Percentiles rank a stretch among this genome's conserved stretches.
phyloP scores from a whole-genome alignment of 257 asterid species.

The Ilex aquifolium region DNA sequence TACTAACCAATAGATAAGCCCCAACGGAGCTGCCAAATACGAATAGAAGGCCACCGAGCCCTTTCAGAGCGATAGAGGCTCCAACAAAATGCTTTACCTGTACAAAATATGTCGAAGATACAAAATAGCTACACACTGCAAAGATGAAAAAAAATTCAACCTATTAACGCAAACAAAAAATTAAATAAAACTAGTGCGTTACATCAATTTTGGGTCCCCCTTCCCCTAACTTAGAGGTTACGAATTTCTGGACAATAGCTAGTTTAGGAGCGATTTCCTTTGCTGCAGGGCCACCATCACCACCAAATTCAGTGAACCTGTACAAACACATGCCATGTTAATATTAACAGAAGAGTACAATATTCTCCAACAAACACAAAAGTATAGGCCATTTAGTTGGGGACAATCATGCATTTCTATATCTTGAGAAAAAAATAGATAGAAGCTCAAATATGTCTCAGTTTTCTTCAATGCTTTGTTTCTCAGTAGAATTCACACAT shows the following conservation, averaged over 20 bases:
- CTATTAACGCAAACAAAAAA: background rate
- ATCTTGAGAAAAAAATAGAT: constrained; percentile 28
- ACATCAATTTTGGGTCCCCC: constrained; percentile 51
- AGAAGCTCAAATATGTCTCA: background rate
- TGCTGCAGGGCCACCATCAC: constrained; percentile 85
- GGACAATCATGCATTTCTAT: constrained; percentile 15
- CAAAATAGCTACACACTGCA: background rate
- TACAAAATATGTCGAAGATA: constrained; percentile 12
- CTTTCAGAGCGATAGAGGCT: constrained; percentile 57
- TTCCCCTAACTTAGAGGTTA: constrained; percentile 45
- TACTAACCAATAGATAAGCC: constrained; percentile 71
- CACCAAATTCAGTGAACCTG: constrained; percentile 87
- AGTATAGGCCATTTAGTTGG: background rate
- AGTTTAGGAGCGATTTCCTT: constrained; percentile 72
- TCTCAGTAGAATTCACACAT: too few relatives aligned
- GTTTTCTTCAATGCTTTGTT: too few relatives aligned
- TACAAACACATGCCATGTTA: constrained; percentile 1
- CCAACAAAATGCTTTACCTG: constrained; percentile 68
- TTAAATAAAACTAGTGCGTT: constrained; percentile 6
- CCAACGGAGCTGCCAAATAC: constrained; percentile 76
- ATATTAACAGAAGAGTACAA: background rate
- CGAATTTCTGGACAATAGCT: constrained; percentile 37
- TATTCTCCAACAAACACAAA: background rate
- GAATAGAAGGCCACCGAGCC: constrained; percentile 80
- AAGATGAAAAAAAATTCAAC: background rate